Percentiles rank a stretch among this genome's conserved stretches.
phyloP scores from a whole-genome alignment of 2,329 filamentous ascomycete genomes.

The Colletotrichum siamense region DNA sequence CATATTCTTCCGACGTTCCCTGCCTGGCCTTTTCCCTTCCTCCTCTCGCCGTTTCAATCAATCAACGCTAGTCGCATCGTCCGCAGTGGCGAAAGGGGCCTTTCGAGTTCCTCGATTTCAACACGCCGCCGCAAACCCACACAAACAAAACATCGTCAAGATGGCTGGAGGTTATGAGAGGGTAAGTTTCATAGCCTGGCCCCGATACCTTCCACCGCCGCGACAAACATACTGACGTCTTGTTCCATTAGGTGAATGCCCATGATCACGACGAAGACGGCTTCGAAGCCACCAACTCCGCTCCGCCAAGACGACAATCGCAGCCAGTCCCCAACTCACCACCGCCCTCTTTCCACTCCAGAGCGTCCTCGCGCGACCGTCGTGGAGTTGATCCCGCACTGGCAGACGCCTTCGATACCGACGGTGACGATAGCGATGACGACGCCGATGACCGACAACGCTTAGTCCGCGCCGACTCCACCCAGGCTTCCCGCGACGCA shows the following conservation, averaged over 20 bases:
- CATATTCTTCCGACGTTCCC: neutral
- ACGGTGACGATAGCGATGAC: slow-evolving; percentile 77
- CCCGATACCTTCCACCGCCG: neutral
- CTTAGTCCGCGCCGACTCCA: slow-evolving; percentile 73
- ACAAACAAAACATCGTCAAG: slow-evolving; percentile 26
- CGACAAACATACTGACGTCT: slow-evolving; percentile 12
- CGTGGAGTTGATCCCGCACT: slow-evolving; percentile 75
- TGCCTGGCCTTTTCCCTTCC: neutral
- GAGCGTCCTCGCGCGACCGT: slow-evolving; percentile 65
- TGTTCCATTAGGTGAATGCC: slow-evolving; percentile 55
- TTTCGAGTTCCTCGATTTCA: neutral
- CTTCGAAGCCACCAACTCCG: slow-evolving; percentile 37
- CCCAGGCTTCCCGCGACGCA: slow-evolving; percentile 28
- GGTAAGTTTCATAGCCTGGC: slow-evolving; percentile 43
- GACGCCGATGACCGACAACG: slow-evolving; percentile 84
- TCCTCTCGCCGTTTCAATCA: slow-evolving; percentile 4
- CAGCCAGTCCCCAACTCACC: slow-evolving; percentile 62
- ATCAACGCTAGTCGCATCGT: slow-evolving; percentile 9
- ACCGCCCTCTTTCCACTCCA: slow-evolving; percentile 87
- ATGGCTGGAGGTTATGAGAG: slow-evolving; percentile 65
- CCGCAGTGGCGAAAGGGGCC: slow-evolving; percentile 19
- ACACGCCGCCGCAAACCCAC: neutral
- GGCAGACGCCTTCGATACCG: slow-evolving; percentile 89
- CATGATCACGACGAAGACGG: slow-evolving; percentile 66
- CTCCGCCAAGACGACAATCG: slow-evolving; percentile 28